Base-by-base conservation (phyloP, 495 filamentous ascomycete species). In the Lasiosphaeria ovina region DNA sequence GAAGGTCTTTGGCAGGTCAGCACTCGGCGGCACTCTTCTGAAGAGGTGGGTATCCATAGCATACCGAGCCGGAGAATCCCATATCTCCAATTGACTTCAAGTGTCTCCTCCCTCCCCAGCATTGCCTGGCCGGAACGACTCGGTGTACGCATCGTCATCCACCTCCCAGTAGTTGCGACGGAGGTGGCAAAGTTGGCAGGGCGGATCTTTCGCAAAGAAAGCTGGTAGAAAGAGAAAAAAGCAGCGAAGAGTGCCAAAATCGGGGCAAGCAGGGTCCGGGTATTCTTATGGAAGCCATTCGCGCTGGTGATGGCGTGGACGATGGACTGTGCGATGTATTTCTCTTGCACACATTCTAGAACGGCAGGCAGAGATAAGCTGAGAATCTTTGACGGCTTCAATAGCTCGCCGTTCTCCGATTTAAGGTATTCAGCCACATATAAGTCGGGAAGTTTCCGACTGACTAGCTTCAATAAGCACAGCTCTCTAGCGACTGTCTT, bases 1-100 rank as follows among this genome's bases (percentile, higher is more conserved):
- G 72, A 90, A 90, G 16, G 87, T 88, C 80, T 74, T 24, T 0
- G 1, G 9, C 12, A 10, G 17, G 24, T 50, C 5, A 55, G 49
- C 42, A 31, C n/a, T n/a, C n/a, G n/a, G n/a, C n/a, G n/a, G n/a
- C 12, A 3, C 24, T n/a, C 16, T n/a, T 40, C 36, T 40, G 11
- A 14, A 45, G 16, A 45, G 12, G 12, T 6, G 4, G 16, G 4
- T 6, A 45, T 6, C 4, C 11, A 45, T 9, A 10, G 63, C 70
- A 47, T n/a, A 70, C 71, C 5, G 71, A 73, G 0, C 71, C 71
- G 0, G 71, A 73, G 54, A 73, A 72, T 0, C 71, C 71, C 71
- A 73, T 73, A 51, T 73, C 71, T 6, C 71, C 71, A n/a, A 72
- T 70, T 11, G 71, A 57, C 8, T 62, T 70, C 33, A 79, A 51